Percentiles rank a stretch among this genome's conserved stretches.
phyloP scores from a whole-genome alignment of 805 yeast species.

The Starmerella roubikii region DNA sequence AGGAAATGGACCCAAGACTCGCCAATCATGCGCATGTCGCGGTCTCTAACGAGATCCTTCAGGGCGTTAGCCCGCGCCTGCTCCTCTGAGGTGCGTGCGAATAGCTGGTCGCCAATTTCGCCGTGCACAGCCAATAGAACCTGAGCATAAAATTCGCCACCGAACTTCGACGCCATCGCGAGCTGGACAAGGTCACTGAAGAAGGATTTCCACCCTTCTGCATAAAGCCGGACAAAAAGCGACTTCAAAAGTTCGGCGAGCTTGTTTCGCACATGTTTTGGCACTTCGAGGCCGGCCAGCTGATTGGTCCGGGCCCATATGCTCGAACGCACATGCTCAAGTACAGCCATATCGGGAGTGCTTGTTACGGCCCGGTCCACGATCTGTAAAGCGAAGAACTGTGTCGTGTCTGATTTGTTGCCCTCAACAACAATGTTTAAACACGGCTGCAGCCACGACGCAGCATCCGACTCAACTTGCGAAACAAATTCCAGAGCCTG shows the following conservation, averaged over 20 bases:
- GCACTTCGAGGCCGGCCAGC: slow-evolving; percentile 21
- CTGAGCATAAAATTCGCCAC: slow-evolving; percentile 61
- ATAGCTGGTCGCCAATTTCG: slow-evolving; percentile 87
- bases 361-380: slow-evolving; percentile 34
- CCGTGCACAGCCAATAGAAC: slow-evolving; percentile 64
- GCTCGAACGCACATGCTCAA: slow-evolving; percentile 34
- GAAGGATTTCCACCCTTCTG: slow-evolving; percentile 37
- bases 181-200: slow-evolving; percentile 35
- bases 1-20: slow-evolving; percentile 18
- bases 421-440: slow-evolving; percentile 29
- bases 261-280: slow-evolving; percentile 40
- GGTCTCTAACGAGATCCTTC: slow-evolving; percentile 69
- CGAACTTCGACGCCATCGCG: slow-evolving; percentile 27
- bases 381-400: slow-evolving; percentile 59
- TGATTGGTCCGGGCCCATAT: slow-evolving; percentile 34
- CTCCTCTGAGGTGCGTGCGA: slow-evolving; percentile 47
- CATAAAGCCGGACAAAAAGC: slow-evolving; percentile 38
- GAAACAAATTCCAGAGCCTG: slow-evolving; percentile 35
- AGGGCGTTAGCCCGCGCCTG: slow-evolving; percentile 52
- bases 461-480: slow-evolving; percentile 30
- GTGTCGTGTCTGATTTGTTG: slow-evolving; percentile 37
- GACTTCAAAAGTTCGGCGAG: slow-evolving; percentile 42
- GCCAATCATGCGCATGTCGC: slow-evolving; percentile 42
- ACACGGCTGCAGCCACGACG: slow-evolving; percentile 36
- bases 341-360: slow-evolving; percentile 34